phyloP scores from a whole-genome alignment of 2,329 filamentous ascomycete genomes.

The Aureobasidium pullulans region DNA sequence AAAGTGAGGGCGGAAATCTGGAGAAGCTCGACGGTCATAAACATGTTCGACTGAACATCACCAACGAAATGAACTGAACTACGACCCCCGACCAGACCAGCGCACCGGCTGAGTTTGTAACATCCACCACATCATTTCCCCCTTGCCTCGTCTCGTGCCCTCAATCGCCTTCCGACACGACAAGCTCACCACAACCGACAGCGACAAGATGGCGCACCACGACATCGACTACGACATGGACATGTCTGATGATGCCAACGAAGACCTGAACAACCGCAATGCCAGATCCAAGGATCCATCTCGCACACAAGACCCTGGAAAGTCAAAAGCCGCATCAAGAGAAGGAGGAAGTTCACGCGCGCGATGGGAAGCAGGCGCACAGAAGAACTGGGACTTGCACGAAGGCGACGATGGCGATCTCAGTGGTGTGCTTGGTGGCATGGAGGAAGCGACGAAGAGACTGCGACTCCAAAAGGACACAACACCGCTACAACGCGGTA shows the following conservation, averaged over 20 bases:
- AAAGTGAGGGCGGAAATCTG: background rate
- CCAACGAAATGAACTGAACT: background rate
- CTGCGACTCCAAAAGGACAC: constrained; percentile 79
- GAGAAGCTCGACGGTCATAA: background rate
- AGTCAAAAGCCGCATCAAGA: background rate
- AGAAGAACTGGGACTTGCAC: constrained; percentile 26
- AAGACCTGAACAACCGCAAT: background rate
- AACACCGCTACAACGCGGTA: constrained; percentile 88
- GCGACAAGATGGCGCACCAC: background rate
- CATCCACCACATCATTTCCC: background rate
- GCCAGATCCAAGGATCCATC: background rate
- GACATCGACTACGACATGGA: constrained; percentile 17
- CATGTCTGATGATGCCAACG: constrained; percentile 14
- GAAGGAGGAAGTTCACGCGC: background rate
- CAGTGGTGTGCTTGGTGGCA: constrained; percentile 27
- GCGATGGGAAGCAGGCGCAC: constrained; percentile 28
- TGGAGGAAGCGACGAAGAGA: constrained; percentile 30
- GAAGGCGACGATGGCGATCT: constrained; percentile 28
- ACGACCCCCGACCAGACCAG: background rate
- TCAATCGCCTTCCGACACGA: background rate
- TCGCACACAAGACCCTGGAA: background rate
- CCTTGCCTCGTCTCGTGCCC: background rate
- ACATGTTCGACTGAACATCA: background rate
- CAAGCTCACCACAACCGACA: background rate
- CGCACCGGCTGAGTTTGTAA: background rate